Base-by-base conservation (phyloP, 768 basidiomycete genomes). In the Gloeopeniophorella convolvens region DNA sequence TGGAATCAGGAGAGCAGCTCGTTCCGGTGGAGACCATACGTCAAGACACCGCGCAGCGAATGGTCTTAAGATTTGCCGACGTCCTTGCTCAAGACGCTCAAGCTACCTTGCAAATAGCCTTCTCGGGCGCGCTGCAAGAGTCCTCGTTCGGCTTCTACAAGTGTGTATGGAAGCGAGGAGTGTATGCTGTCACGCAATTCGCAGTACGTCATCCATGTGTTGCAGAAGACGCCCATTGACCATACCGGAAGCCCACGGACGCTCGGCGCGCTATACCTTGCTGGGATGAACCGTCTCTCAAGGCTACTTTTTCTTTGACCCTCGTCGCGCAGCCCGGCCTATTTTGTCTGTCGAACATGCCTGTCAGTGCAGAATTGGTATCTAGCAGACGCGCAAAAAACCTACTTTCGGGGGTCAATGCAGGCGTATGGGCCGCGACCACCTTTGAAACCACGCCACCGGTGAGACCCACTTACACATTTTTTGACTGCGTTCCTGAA, bases 221-320 rank as follows among this genome's bases (percentile, higher is more conserved):
- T n/a, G n/a, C n/a, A n/a, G n/a, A n/a, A n/a, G n/a, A n/a, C n/a
- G n/a, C n/a, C n/a, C n/a, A n/a, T n/a, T n/a, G n/a, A n/a, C n/a
- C n/a, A n/a, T n/a, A n/a, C n/a, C n/a, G n/a, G n/a, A n/a, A 95
- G 84, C 83, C 93, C 32, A 95, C 89, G 33, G 83, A 83, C 51
- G 93, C 94, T 8, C 73, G 93, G 41, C 76, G 79, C 33, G 80
- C 85, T 5, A 87, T 90, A 65, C 89, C 89, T 23, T 89, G 85
- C 70, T 95, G 89, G 89, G 94, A 96, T 63, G 93, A 96, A 63
- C 95, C 94, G 12, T 73, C 79, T 31, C 73, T 94, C 58, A 97
- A 97, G 66, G 85, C 92, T 0, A 91, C 84, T 2, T 89, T 85
- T 62, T 61, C 76, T 0, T 70, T 92, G 52, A 84, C 83, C 13